A percentile compares a stretch with the other conserved stretches of the same genome.
Conservation (phyloP, 192 early-diverging fungal genomes). For the Chytriomyces hyalinus region DNA sequence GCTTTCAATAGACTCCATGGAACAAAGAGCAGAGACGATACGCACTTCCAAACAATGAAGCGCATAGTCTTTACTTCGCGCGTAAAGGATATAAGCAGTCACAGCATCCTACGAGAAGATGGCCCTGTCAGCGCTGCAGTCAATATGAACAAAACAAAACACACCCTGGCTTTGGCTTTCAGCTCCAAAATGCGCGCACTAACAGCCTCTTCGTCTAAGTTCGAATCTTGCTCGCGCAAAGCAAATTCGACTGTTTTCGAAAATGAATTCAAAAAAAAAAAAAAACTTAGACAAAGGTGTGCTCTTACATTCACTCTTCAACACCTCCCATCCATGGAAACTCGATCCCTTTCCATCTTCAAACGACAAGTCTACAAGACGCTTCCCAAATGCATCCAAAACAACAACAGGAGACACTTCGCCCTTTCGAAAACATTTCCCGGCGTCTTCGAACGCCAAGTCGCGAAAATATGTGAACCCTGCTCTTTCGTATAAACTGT, state of each 20-base stretch:
- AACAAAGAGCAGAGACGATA: not conserved
- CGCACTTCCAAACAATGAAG: conserved; percentile 16
- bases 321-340: conserved; percentile 19
- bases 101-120: conserved; percentile 19
- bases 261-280: conserved; percentile 3
- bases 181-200: conserved; percentile 52
- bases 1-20: not conserved
- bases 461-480: conserved; percentile 66
- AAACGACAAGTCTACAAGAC: conserved; percentile 32
- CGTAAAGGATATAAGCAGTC: conserved; percentile 2
- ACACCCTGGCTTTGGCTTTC: conserved; percentile 61
- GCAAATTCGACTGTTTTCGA: conserved; percentile 24
- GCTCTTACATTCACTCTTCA: not conserved
- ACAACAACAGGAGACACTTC: conserved; percentile 61
- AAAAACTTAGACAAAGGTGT: not conserved
- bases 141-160: not conserved
- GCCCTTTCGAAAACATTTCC: conserved; percentile 65
- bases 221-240: conserved; percentile 51
- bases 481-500: conserved; percentile 61
- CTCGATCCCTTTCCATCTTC: not conserved
- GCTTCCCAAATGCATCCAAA: conserved; percentile 16
- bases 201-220: conserved; percentile 46
- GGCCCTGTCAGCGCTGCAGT: too few species aligned
- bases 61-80: conserved; percentile 14
- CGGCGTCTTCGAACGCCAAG: conserved; percentile 72